phyloP scores from a whole-genome alignment of 164 flowering plant species.

The Aristolochia contorta region DNA sequence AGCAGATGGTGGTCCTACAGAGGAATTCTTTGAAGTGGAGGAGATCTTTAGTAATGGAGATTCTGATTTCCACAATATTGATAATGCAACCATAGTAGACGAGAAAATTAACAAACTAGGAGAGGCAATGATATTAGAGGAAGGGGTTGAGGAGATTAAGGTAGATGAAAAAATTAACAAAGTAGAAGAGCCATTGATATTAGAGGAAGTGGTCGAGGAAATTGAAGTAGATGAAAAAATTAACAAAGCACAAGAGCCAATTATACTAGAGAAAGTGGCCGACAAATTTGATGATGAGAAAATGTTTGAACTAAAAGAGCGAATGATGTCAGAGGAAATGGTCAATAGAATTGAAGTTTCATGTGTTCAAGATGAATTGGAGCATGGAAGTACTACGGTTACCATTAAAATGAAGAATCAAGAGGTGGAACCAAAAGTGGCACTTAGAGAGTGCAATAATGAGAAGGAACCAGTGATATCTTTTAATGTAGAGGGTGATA shows the following conservation, averaged over 20 bases:
- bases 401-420: conserved; percentile 3
- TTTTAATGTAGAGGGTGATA: conserved; percentile 12
- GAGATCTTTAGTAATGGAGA: conserved; percentile 78
- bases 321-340: not conserved
- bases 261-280: not conserved
- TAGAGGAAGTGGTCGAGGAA: conserved; percentile 8
- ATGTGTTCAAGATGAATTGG: not conserved
- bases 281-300: conserved; percentile 15
- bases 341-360: conserved; percentile 13
- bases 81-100: conserved; percentile 2
- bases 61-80: conserved; percentile 19
- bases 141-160: not conserved
- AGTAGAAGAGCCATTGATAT: not conserved
- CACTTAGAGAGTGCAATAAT: not conserved
- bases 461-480: not conserved
- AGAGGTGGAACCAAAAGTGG: not conserved
- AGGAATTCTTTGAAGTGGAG: conserved; percentile 93
- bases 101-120: not conserved
- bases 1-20: conserved; percentile 47
- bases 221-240: conserved; percentile 13
- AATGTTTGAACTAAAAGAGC: not conserved
- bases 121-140: conserved; percentile 2
- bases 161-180: conserved; percentile 9
- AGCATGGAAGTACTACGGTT: not conserved
- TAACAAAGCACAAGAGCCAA: not conserved